Base-by-base conservation (phyloP, 2,329 filamentous ascomycete genomes). In the Ophiostoma triangulosporum region DNA sequence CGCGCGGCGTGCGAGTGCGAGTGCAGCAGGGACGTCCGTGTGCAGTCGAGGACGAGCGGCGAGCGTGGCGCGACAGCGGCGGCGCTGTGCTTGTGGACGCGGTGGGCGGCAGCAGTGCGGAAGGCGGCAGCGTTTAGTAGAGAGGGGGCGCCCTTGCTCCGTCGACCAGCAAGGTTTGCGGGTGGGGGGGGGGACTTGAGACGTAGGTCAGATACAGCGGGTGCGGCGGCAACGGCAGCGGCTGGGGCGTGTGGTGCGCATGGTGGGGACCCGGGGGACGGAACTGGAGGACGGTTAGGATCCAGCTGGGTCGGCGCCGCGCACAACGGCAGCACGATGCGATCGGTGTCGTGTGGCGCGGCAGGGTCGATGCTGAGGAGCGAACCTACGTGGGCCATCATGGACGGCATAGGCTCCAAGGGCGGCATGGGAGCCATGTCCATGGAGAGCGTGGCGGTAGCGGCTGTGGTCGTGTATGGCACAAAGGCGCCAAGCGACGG, bases 111-210 rank as follows among this genome's bases (percentile, higher is more conserved):
- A 38, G 67, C 70, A 57, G 67, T 72, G 51, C 73, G 70, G 20
- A 73, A 64, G 8, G 72, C 68, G 9, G 65, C 65, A 38, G 74
- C 68, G 27, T 71, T 69, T n/a, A 78, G 66, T 29, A 73, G 70
- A 27, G 75, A 68, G 1, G 73, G 72, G 3, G 69, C 70, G 51
- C 75, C 72, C 53, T 68, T 69, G 57, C 73, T 74, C 51, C 77
- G 70, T 46, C 77, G 71, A 17, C 71, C 72, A 15, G 76, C 77
- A 56, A 80, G 75, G 59, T 79, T 76, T 53, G 75, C 68, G 0
- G 71, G 69, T 9, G 70, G 69, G 11, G 74, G 71, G 0, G 75
- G 70, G 1, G 75, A 76, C 59, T 69, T 73, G 60, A 76, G 66
- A 27, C 64, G 65, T 40, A 69, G 63, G 48, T 69, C 66, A 17